phyloP scores from a whole-genome alignment of 1,284 basidiomycete species.

The Leccinum insolens region DNA sequence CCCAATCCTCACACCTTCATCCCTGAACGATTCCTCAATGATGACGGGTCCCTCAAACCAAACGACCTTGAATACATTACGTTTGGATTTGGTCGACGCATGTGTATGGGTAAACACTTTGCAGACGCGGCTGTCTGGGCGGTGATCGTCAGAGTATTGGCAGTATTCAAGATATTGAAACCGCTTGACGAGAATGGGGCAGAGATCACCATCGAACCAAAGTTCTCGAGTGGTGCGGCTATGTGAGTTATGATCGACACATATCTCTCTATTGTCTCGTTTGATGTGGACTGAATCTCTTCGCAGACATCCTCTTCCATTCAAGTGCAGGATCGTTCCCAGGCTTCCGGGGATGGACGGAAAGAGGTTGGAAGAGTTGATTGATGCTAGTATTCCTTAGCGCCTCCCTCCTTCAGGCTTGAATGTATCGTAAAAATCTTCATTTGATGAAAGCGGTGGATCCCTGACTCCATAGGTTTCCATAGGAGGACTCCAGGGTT shows the following conservation, averaged over 20 bases:
- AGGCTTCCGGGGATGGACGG: neutral
- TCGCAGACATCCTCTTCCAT: neutral
- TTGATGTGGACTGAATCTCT: neutral
- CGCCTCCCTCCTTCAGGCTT: too few relatives aligned
- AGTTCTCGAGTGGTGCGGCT: neutral
- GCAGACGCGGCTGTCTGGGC: neutral
- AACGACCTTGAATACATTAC: neutral
- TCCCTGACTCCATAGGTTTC: too few relatives aligned
- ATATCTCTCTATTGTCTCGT: neutral
- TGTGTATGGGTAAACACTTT: neutral
- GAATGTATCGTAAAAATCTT: too few relatives aligned
- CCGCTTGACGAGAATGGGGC: neutral
- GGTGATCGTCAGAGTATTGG: neutral
- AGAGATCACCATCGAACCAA: neutral
- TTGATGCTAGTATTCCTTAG: neutral
- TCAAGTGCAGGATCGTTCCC: neutral
- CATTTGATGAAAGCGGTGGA: too few relatives aligned
- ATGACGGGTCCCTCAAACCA: neutral
- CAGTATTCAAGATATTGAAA: neutral
- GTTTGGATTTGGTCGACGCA: neutral
- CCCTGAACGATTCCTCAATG: neutral
- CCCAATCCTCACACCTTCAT: too few relatives aligned
- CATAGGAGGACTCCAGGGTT: too few relatives aligned
- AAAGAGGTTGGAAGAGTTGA: neutral
- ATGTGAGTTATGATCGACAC: neutral